Percentiles rank a stretch among this genome's conserved stretches.
phyloP scores from a whole-genome alignment of 768 basidiomycete species.

The Asterophora parasitica region DNA sequence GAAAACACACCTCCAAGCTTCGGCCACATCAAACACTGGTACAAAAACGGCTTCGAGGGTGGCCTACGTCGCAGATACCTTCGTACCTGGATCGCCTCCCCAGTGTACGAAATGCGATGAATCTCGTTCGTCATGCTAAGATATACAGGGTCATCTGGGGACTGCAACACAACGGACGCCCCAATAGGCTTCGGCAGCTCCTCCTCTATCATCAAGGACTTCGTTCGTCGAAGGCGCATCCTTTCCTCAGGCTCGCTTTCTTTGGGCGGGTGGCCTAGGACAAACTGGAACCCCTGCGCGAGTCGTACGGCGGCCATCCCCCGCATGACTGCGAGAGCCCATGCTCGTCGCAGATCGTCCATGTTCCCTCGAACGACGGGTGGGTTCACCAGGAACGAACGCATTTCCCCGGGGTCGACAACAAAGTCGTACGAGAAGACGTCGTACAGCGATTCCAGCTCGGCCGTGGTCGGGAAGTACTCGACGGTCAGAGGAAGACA shows the following conservation, averaged over 20 bases:
- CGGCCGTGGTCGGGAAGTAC: constrained; percentile 71
- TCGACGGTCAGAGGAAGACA: constrained; percentile 91
- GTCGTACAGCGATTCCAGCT: constrained; percentile 74
- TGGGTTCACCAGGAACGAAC: constrained; percentile 79
- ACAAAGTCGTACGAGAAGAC: constrained; percentile 87
- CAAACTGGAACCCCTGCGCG: constrained; percentile 93
- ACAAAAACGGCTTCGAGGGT: constrained; percentile 58
- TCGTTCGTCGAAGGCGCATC: constrained; percentile 39
- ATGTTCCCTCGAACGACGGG: constrained; percentile 41
- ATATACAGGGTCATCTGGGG: constrained; percentile 71
- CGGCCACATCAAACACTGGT: constrained; percentile 93
- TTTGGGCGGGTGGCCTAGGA: constrained; percentile 46
- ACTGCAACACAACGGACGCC: constrained; percentile 59
- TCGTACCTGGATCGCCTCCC: constrained; percentile 85
- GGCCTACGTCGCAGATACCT: constrained; percentile 77
- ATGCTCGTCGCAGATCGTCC: constrained; percentile 60
- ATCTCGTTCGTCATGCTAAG: constrained; percentile 95
- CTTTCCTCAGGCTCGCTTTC: constrained; percentile 26
- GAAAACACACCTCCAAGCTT: constrained; percentile 57
- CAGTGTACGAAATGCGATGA: constrained; percentile 86
- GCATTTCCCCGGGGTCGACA: constrained; percentile 78
- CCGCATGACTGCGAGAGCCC: constrained; percentile 80
- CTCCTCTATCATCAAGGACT: constrained; percentile 53
- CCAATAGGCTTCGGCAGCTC: constrained; percentile 56
- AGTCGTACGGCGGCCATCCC: constrained; percentile 92